Conservation (phyloP, 1,284 basidiomycete genomes). For the Ustilago hordei region DNA sequence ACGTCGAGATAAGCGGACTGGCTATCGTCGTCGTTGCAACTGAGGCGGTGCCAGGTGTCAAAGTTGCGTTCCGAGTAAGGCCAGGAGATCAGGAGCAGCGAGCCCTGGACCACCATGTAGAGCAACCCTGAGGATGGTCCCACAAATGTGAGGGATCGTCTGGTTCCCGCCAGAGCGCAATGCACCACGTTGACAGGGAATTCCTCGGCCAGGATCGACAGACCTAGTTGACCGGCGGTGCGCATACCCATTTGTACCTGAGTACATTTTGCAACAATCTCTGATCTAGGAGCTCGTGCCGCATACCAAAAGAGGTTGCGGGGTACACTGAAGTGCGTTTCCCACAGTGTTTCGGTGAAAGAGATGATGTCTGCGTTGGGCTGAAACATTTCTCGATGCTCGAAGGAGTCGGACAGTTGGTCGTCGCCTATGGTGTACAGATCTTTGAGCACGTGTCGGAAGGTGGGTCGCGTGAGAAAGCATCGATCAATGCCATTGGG, state of each 20-base stretch:
- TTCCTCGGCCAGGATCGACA: conserved; percentile 2
- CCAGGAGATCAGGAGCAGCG: conserved; percentile 35
- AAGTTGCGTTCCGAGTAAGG: conserved; percentile 27
- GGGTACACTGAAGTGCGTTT: conserved; percentile 30
- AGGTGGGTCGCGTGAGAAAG: conserved; percentile 28
- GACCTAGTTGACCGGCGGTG: neutral
- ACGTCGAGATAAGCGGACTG: conserved; percentile 19
- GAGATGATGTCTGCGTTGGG: conserved; percentile 1
- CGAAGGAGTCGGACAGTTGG: conserved; percentile 2
- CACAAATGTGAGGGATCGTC: conserved; percentile 9
- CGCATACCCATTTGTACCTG: conserved; percentile 1
- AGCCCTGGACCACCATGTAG: conserved; percentile 31
- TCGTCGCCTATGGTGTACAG: conserved; percentile 1
- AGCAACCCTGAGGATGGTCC: conserved; percentile 24
- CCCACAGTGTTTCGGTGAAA: conserved; percentile 35
- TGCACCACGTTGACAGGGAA: conserved; percentile 9
- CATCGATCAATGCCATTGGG: conserved; percentile 37
- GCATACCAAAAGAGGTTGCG: conserved; percentile 22
- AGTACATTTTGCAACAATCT: conserved; percentile 9
- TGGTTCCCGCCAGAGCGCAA: conserved; percentile 31
- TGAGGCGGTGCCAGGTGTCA: conserved; percentile 17
- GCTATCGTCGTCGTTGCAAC: neutral
- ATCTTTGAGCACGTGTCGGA: conserved; percentile 26
- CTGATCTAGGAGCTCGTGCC: neutral
- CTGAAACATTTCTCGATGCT: conserved; percentile 12